These are phyloP conservation scores for Phytophthora fragariaefolia DNA, from an alignment of 352 stramenopile genomes.

Conservation along the genomic window DNA sequence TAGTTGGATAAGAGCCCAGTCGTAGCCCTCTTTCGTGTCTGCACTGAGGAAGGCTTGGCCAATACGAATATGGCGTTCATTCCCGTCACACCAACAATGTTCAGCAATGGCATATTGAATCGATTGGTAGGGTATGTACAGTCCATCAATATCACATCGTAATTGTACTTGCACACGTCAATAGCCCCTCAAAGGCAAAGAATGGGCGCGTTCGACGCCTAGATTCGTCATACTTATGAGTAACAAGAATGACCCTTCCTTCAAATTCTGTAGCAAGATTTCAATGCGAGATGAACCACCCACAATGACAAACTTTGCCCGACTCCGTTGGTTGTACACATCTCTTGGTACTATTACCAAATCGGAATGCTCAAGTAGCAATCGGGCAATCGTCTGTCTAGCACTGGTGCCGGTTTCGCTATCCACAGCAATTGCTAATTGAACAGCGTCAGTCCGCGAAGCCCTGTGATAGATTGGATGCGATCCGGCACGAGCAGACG, in stretches of 20 bases:
- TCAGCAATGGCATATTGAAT: conserved; percentile 32
- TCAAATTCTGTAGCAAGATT: conserved; percentile 3
- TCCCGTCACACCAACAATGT: conserved; percentile 29
- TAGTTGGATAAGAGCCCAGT: conserved; percentile 8
- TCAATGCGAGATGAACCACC: conserved; percentile 1
- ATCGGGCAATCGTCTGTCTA: neutral
- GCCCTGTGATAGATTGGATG: conserved; percentile 16
- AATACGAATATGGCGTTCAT: conserved; percentile 38
- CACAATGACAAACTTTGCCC: neutral
- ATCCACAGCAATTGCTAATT: neutral
- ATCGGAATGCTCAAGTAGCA: neutral
- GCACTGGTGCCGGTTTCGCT: conserved; percentile 3
- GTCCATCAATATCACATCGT: conserved; percentile 29
- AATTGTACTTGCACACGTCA: conserved; percentile 13
- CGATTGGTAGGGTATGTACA: conserved; percentile 36
- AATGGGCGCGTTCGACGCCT: conserved; percentile 6
- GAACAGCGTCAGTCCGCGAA: neutral
- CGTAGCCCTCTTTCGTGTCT: neutral
- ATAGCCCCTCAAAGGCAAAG: conserved; percentile 17
- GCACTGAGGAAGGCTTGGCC: conserved; percentile 20
- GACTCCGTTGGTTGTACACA: conserved; percentile 14
- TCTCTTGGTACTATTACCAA: neutral
- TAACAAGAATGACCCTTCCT: neutral
- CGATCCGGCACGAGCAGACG: no score
- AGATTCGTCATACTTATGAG: conserved; percentile 1